Conservation (phyloP, 805 yeast genomes). For the Saturnispora kantuleensis region DNA sequence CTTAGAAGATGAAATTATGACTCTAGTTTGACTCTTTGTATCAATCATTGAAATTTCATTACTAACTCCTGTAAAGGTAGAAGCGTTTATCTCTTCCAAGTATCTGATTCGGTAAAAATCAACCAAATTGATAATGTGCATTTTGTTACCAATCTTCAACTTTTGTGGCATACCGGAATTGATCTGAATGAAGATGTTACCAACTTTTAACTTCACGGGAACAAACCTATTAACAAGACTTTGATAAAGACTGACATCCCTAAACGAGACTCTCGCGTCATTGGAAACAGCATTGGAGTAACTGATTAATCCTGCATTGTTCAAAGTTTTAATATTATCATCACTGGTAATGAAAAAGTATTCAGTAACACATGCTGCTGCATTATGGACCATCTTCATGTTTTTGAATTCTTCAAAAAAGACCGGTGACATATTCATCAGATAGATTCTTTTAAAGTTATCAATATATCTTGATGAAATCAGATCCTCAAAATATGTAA, state of each 20-base stretch:
- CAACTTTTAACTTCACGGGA: conserved; percentile 58
- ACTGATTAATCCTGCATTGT: conserved; percentile 35
- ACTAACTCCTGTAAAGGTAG: conserved; percentile 36
- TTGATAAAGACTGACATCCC: conserved; percentile 45
- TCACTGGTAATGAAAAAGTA: conserved; percentile 34
- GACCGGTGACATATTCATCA: conserved; percentile 37
- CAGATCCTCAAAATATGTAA: conserved; percentile 22
- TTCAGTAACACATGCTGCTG: conserved; percentile 6
- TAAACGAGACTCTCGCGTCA: conserved; percentile 43
- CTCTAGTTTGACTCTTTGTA: conserved; percentile 25
- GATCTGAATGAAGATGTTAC: conserved; percentile 58
- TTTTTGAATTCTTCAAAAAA: conserved; percentile 14
- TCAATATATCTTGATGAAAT: conserved; percentile 40
- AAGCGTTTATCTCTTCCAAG: conserved; percentile 31
- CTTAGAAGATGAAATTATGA: conserved; percentile 40
- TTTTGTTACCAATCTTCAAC: conserved; percentile 28
- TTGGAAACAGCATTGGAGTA: conserved; percentile 32
- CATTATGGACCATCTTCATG: conserved; percentile 8
- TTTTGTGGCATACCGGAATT: conserved; percentile 34
- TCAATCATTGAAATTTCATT: conserved; percentile 39
- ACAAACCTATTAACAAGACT: conserved; percentile 37
- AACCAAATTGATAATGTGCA: conserved; percentile 30
- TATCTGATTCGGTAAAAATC: conserved; percentile 35
- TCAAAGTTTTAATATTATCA: conserved; percentile 35
- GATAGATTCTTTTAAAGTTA: conserved; percentile 47